Base-by-base conservation (phyloP, 2,329 filamentous ascomycete genomes). In the Fusarium pseudograminearum region DNA sequence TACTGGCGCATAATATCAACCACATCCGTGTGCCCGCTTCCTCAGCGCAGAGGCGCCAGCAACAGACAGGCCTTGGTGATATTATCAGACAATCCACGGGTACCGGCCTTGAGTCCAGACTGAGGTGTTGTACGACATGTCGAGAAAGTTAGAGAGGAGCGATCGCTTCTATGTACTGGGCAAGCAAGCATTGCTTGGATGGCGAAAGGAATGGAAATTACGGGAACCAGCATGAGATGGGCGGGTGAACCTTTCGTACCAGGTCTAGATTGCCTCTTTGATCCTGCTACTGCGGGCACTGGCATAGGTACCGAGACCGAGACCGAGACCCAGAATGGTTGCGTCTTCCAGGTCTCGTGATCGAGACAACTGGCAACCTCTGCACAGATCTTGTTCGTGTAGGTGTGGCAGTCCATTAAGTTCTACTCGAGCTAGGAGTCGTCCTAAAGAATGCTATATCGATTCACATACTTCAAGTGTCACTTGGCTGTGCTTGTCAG, bases 221-320 rank as follows among this genome's bases (percentile, higher is more conserved):
- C 55, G 48, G 63, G 41, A 50, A 42, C 56, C 62, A 66, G 62
- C 63, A 51, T 57, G 40, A 51, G 41, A 41, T 36, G 31, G 33
- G 50, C 18, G 44, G 56, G 24, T 36, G 50, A 62, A 38, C 56
- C 46, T 67, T 40, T 45, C 26, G 56, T 51, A 34, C 46, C 20
- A 61, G 50, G 42, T 22, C 20, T 47, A 44, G 26, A 44, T 61
- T 38, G 15, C 61, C 42, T 50, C 41, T 45, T 54, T 47, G 36
- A 55, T 34, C 42, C 16, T 50, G 36, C 59, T 66, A 53, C 41
- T 62, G 61, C 62, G 61, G 62, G 63, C 62, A 64, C 48, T 46
- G 56, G 48, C 44, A 67, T 56, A 45, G 62, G 44, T 48, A 42
- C 42, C 24, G 38, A 41, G 30, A 46, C n/a, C 24, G 38, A 41